phyloP scores from a whole-genome alignment of 2,329 filamentous ascomycete species.

The Epicoccum sorghinum region DNA sequence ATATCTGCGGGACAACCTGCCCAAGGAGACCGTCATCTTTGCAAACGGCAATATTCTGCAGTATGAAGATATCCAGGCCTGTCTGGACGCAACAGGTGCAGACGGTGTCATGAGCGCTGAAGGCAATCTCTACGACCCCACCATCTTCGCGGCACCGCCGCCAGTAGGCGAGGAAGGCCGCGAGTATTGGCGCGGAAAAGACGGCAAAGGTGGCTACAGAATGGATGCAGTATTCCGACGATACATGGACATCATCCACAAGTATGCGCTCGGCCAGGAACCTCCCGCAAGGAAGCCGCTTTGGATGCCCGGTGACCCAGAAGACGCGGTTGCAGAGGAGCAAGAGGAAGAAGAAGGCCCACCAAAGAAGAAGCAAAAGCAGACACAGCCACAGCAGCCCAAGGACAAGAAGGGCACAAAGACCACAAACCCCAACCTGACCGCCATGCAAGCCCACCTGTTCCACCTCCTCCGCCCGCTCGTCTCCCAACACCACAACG shows the following conservation, averaged over 20 bases:
- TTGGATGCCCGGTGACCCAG: slow-evolving; percentile 67
- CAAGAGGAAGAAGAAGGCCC: slow-evolving; percentile 38
- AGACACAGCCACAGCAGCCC: slow-evolving; percentile 38
- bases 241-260: slow-evolving; percentile 89
- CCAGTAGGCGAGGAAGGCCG: slow-evolving; percentile 66
- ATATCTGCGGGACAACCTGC: slow-evolving; percentile 81
- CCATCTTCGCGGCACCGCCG: slow-evolving; percentile 77
- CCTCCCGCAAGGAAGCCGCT: slow-evolving; percentile 73
- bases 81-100: slow-evolving; percentile 81
- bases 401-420: slow-evolving; percentile 56
- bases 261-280: slow-evolving; percentile 70
- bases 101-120: slow-evolving; percentile 97
- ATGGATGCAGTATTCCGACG: slow-evolving; percentile 86
- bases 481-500: slow-evolving; percentile 77
- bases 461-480: slow-evolving; percentile 90
- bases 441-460: slow-evolving; percentile 85
- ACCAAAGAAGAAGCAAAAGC: slow-evolving; percentile 45
- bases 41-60: slow-evolving; percentile 95
- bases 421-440: slow-evolving; percentile 69
- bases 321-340: slow-evolving; percentile 26
- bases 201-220: slow-evolving; percentile 83
- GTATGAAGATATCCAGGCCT: slow-evolving; percentile 75
- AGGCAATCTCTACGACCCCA: slow-evolving; percentile 90
- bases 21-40: slow-evolving; percentile 88
- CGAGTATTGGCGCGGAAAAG: slow-evolving; percentile 84